A percentile compares a stretch with the other conserved stretches of the same genome.
phyloP scores from a whole-genome alignment of 768 basidiomycete genomes.

The Favolaschia claudopus region DNA sequence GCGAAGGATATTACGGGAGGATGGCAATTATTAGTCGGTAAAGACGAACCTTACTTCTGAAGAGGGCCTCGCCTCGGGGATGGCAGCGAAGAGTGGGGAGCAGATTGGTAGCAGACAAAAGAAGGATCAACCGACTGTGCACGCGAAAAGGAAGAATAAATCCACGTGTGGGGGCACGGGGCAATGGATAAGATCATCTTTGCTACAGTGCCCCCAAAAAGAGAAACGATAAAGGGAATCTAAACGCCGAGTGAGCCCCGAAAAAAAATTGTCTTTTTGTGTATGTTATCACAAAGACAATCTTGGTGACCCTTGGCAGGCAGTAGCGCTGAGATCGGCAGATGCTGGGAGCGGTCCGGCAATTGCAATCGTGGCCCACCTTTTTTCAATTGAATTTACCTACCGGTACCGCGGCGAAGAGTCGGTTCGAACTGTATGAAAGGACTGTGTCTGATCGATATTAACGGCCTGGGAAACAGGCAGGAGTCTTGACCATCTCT shows the following conservation, averaged over 20 bases:
- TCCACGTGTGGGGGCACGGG: conserved; percentile 26
- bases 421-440: no score
- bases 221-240: conserved; percentile 1
- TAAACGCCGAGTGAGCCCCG: conserved; percentile 1
- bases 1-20: conserved; percentile 22
- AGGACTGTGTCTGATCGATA: no score
- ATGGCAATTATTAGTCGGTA: conserved; percentile 11
- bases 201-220: neutral
- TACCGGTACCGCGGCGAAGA: no score
- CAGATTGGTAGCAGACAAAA: conserved; percentile 1
- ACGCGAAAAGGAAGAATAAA: conserved; percentile 14
- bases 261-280: neutral
- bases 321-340: no score
- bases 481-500: no score
- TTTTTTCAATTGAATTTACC: no score
- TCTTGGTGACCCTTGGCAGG: no score
- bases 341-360: no score
- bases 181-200: conserved; percentile 1
- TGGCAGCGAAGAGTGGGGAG: conserved; percentile 3
- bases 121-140: conserved; percentile 11
- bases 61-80: neutral
- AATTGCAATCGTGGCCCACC: no score
- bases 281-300: no score
- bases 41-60: conserved; percentile 3
- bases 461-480: no score